phyloP scores from a whole-genome alignment of 2,329 filamentous ascomycete genomes.

The Pyrenochaeta sp. region DNA sequence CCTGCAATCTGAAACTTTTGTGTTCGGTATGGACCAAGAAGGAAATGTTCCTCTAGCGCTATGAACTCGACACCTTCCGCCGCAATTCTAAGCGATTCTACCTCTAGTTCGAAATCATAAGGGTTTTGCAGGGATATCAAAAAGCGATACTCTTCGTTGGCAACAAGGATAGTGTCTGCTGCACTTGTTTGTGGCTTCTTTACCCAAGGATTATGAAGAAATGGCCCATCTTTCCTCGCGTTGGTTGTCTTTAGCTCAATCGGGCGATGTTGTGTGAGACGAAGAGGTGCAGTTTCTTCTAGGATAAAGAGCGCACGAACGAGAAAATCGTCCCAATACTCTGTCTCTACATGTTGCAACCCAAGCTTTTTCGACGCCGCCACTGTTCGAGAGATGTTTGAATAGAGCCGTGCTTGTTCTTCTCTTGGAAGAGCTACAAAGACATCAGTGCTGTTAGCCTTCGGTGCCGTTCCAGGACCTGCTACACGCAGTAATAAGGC shows the following conservation, averaged over 20 bases:
- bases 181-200: constrained; percentile 67
- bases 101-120: constrained; percentile 89
- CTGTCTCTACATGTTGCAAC: constrained; percentile 72
- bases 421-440: constrained; percentile 77
- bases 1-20: constrained; percentile 79
- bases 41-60: constrained; percentile 68
- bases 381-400: constrained; percentile 86
- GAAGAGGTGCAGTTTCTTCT: constrained; percentile 38
- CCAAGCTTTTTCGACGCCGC: constrained; percentile 79
- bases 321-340: constrained; percentile 98
- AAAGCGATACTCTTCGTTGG: constrained; percentile 80
- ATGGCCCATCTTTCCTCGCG: constrained; percentile 70
- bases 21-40: constrained; percentile 82
- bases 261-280: constrained; percentile 44
- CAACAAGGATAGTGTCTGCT: constrained; percentile 75
- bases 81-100: constrained; percentile 81
- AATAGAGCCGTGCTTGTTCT: constrained; percentile 84
- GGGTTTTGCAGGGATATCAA: constrained; percentile 89
- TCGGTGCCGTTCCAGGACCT: constrained; percentile 80
- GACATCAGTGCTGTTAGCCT: constrained; percentile 70
- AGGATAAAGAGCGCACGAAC: constrained; percentile 79
- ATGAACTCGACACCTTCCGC: constrained; percentile 77
- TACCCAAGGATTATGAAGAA: constrained; percentile 94
- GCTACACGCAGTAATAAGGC: constrained; percentile 83
- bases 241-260: constrained; percentile 38